These are phyloP conservation scores for Achaetomium macrosporum DNA, from an alignment of 2,329 filamentous ascomycete species.

Conservation along the genomic window DNA sequence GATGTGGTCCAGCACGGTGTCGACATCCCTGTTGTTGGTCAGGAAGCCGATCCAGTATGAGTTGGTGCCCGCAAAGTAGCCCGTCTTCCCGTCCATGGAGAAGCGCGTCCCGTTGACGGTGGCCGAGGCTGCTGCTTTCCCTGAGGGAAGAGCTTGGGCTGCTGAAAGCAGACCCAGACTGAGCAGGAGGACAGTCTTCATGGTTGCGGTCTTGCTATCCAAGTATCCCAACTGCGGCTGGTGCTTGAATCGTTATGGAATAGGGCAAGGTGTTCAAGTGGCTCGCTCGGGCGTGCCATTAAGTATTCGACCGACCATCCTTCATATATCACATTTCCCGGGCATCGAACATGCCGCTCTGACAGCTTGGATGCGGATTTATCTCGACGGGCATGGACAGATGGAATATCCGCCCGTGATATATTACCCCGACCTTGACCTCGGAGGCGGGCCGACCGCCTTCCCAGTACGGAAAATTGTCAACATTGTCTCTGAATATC, in stretches of 20 bases:
- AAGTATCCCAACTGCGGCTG: neutral
- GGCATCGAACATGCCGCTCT: neutral
- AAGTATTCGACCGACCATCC: neutral
- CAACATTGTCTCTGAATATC: conserved; percentile 10
- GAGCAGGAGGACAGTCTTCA: conserved; percentile 18
- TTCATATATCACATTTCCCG: neutral
- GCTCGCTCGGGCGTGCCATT: neutral
- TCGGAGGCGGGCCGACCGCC: conserved; percentile 21
- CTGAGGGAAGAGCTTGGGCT: conserved; percentile 13
- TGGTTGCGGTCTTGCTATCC: neutral
- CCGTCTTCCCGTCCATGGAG: conserved; percentile 37
- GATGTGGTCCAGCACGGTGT: conserved; percentile 45
- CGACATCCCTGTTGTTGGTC: conserved; percentile 49
- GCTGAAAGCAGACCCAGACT: conserved; percentile 19
- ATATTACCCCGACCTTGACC: conserved; percentile 18
- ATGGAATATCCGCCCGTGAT: conserved; percentile 5
- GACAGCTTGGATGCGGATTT: conserved; percentile 4
- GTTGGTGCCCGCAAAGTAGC: conserved; percentile 50
- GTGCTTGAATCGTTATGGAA: neutral
- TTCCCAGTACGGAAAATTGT: conserved; percentile 14
- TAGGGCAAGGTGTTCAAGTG: too few relatives aligned
- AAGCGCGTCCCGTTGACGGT: conserved; percentile 28
- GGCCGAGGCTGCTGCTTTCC: conserved; percentile 12
- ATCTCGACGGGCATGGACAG: neutral
- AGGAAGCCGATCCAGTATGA: conserved; percentile 51